Base-by-base conservation (phyloP, 176 grass and related monocot genomes). In the Calamus simplicifolius region DNA sequence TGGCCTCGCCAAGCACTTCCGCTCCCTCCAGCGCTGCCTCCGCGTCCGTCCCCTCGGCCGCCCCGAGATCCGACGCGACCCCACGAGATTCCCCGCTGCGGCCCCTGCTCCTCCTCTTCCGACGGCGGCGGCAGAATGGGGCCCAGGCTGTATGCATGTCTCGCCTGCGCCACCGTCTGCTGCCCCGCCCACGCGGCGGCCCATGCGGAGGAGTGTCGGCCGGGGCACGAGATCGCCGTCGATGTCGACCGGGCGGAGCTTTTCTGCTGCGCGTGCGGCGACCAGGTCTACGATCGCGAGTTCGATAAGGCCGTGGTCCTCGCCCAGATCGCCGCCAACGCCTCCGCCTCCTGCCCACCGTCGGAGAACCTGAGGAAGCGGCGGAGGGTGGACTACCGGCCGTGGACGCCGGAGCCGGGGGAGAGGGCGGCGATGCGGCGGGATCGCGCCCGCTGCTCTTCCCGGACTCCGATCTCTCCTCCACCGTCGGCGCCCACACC, bases 211-310 rank as follows among this genome's bases (percentile, higher is more conserved):
- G 19, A 64, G 5, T 48, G 62, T 23, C 38, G 76, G 7, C 75
- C 83, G 0, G 83, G 83, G 19, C 92, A 97, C 84, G 80, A 97
- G 66, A 97, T 97, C 75, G 79, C 80, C 62, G 87, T 97, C 65
- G 92, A 97, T 78, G 75, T 97, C 16, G 71, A 87, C 66, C 92
- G 87, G 14, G 92, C 84, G 27, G 84, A 97, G 78, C 81, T 97
- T 56, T 91, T 88, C 72, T 97, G 87, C 83, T 76, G 70, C 43
- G 78, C 78, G n/a, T 97, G 92, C 78, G 57, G 57, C 28, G 92
- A 97, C 63, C 92, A 91, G 75, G 72, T 97, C 78, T 97, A 97
- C 72, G 92, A 97, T 12, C 72, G 60, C 26, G 92, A 97, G 26
- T 97, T 97, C 73, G 92, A 97, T 57, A 76, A 82, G 48, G 75